These are phyloP conservation scores for Diaporthe humulicola DNA, from an alignment of 2,329 filamentous ascomycete species.

Conservation along the genomic window DNA sequence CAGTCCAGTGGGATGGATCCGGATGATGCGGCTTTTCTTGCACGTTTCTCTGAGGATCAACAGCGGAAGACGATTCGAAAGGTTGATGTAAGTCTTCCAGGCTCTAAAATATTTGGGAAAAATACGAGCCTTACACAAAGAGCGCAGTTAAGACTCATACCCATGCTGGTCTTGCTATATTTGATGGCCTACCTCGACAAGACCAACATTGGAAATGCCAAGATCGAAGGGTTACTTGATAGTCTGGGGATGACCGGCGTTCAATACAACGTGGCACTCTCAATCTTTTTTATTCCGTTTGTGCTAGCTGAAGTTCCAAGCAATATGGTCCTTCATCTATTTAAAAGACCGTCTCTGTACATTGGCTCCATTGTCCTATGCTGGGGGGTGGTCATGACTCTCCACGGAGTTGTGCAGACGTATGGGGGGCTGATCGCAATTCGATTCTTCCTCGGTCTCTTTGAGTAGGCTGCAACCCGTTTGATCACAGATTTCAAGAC, in stretches of 20 bases:
- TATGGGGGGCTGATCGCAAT: slow-evolving; percentile 55
- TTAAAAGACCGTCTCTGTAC: slow-evolving; percentile 52
- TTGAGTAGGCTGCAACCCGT: slow-evolving; percentile 48
- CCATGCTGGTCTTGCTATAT: slow-evolving; percentile 44
- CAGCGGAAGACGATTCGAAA: not conserved
- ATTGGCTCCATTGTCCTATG: slow-evolving; percentile 54
- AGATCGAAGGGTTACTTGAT: slow-evolving; percentile 57
- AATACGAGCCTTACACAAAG: not conserved
- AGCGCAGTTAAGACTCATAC: not conserved
- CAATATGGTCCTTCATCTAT: slow-evolving; percentile 55
- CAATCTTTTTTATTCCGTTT: slow-evolving; percentile 53
- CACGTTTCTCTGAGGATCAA: not conserved
- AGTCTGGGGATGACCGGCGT: slow-evolving; percentile 58
- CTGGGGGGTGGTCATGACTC: slow-evolving; percentile 62
- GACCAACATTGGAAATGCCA: slow-evolving; percentile 59
- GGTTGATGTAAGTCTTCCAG: not conserved
- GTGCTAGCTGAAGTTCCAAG: slow-evolving; percentile 57
- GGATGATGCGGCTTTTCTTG: not conserved
- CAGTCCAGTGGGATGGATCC: not conserved
- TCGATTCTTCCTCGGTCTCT: slow-evolving; percentile 59
- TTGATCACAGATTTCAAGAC: not conserved
- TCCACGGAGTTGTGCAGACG: slow-evolving; percentile 59
- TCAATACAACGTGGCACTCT: slow-evolving; percentile 59
- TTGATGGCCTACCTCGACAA: slow-evolving; percentile 49
- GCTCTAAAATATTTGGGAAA: not conserved